Conservation (phyloP, 2,329 filamentous ascomycete species). For the Pseudogymnoascus pannorum region DNA sequence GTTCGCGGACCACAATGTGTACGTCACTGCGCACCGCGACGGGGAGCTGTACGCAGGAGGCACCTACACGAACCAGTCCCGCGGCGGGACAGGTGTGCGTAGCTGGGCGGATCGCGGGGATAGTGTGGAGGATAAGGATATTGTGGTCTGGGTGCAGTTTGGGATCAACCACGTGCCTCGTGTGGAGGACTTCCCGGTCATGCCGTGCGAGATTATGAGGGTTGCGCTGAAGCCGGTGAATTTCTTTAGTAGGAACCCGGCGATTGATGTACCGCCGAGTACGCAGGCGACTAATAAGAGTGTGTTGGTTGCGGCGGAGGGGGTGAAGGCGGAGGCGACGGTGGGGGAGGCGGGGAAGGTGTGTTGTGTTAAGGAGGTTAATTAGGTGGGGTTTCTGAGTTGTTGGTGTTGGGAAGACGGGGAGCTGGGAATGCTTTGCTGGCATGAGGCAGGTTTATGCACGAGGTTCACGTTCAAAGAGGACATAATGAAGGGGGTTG, state of each 20-base stretch:
- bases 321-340: slow-evolving; percentile 17
- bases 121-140: slow-evolving; percentile 42
- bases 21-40: slow-evolving; percentile 47
- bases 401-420: neutral
- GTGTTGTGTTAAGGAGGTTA: slow-evolving; percentile 22
- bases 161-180: slow-evolving; percentile 58
- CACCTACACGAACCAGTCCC: slow-evolving; percentile 49
- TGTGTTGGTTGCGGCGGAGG: slow-evolving; percentile 18
- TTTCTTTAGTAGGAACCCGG: slow-evolving; percentile 46
- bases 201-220: slow-evolving; percentile 53
- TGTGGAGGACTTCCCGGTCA: slow-evolving; percentile 61
- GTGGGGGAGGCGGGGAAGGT: slow-evolving; percentile 17
- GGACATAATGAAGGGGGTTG: neutral
- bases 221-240: slow-evolving; percentile 44
- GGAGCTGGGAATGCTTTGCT: neutral
- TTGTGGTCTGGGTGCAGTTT: slow-evolving; percentile 52
- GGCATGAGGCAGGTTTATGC: neutral
- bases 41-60: slow-evolving; percentile 46
- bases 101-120: slow-evolving; percentile 46
- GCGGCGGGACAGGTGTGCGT: slow-evolving; percentile 45
- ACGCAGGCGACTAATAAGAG: slow-evolving; percentile 37
- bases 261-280: slow-evolving; percentile 42
- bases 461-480: neutral
- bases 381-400: slow-evolving; percentile 14
- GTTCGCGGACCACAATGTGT: slow-evolving; percentile 48